Evolutionary conservation across 805 yeast genomes (phyloP).

Genomic region (Starmerella potacharoeniae): DNA sequence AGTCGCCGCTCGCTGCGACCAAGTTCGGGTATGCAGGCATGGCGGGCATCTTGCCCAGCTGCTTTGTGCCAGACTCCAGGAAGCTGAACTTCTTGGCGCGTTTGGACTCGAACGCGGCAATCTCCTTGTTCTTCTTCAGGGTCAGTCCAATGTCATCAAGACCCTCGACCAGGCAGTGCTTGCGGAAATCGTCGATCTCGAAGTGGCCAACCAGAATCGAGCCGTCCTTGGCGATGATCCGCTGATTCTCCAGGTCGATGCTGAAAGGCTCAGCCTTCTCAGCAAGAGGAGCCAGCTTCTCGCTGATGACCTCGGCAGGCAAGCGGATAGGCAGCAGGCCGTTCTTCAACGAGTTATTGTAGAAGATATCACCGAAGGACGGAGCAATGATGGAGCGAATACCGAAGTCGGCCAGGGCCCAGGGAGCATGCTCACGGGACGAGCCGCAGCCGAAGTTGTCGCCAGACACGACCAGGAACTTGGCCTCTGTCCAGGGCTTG

Average conservation of each 20-base stretch:
- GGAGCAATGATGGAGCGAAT: conserved; percentile 94
- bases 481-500: conserved; percentile 67
- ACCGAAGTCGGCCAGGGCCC: conserved; percentile 98
- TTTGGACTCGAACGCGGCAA: conserved; percentile 57
- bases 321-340: conserved; percentile 87
- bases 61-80: conserved; percentile 71
- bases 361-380: conserved; percentile 95
- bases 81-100: conserved; percentile 79
- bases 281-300: conserved; percentile 72
- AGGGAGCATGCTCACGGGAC: conserved; percentile 98
- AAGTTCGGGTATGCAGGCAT: conserved; percentile 17
- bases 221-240: conserved; percentile 48
- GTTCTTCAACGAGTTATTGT: conserved; percentile 93
- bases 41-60: conserved; percentile 17
- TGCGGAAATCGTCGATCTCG: conserved; percentile 83
- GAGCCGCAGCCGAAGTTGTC: conserved; percentile 99
- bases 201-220: conserved; percentile 71
- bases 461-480: conserved; percentile 83
- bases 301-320: conserved; percentile 61
- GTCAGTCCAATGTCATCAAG: conserved; percentile 96
- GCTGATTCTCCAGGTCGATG: conserved; percentile 79
- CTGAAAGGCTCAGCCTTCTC: conserved; percentile 57
- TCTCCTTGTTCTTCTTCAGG: conserved; percentile 72
- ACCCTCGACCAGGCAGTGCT: conserved; percentile 88
- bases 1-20: conserved; percentile 17